Conservation (phyloP, 2,329 filamentous ascomycete species). For the Aspergillus ustus region DNA sequence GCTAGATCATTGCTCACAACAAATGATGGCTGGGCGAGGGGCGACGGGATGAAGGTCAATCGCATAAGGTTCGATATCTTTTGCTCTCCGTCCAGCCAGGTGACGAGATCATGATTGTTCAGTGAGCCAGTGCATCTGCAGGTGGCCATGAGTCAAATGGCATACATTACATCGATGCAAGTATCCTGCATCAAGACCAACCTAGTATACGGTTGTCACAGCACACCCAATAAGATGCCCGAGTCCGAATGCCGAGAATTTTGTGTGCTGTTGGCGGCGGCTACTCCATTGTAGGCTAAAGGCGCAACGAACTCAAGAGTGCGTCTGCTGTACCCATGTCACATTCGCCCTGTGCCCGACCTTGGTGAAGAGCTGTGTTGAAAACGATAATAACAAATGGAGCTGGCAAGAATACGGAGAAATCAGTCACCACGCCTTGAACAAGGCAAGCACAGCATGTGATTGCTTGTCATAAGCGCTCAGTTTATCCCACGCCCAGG, state of each 20-base stretch:
- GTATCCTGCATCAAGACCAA: constrained; percentile 11
- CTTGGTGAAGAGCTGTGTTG: neutral
- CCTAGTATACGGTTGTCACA: neutral
- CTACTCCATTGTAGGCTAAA: constrained; percentile 11
- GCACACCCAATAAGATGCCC: constrained; percentile 1
- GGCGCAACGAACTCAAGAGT: constrained; percentile 8
- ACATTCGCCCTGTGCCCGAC: constrained; percentile 9
- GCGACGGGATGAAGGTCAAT: neutral
- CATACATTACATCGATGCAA: constrained; percentile 12
- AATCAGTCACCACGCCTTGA: neutral
- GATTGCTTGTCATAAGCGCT: constrained; percentile 12
- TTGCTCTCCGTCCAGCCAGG: neutral
- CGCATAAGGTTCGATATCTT: neutral
- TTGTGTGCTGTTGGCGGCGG: constrained; percentile 9
- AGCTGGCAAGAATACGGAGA: neutral
- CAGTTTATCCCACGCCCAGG: constrained; percentile 1
- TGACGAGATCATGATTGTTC: constrained; percentile 1
- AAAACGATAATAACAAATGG: neutral
- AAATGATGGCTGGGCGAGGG: neutral
- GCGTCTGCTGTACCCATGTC: constrained; percentile 5
- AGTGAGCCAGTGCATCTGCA: neutral
- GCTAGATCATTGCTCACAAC: neutral
- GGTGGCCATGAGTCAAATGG: constrained; percentile 11
- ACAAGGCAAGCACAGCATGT: constrained; percentile 14
- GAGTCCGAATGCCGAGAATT: neutral